These are phyloP conservation scores for Agrocybe pediades DNA, from an alignment of 768 basidiomycete species.

Conservation along the genomic window DNA sequence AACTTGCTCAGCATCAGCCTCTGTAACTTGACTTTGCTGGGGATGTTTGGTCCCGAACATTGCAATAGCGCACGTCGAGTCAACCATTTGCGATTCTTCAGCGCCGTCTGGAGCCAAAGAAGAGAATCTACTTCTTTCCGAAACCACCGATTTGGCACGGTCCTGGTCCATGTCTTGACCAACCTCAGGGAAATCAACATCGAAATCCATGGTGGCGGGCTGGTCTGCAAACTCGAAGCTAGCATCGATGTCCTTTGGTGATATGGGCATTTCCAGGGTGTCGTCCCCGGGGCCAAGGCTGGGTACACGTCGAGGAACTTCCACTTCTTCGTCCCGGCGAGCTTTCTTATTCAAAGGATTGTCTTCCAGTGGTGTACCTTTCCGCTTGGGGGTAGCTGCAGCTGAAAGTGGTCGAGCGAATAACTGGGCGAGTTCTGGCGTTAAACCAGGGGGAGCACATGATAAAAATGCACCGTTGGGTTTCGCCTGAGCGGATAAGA, in stretches of 20 bases:
- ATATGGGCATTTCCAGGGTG: slow-evolving; percentile 55
- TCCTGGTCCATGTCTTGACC: slow-evolving; percentile 43
- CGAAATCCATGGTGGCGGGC: slow-evolving; percentile 59
- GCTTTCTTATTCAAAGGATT: slow-evolving; percentile 64
- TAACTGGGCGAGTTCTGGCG: slow-evolving; percentile 78
- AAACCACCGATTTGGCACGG: slow-evolving; percentile 51
- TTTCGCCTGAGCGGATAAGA: slow-evolving; percentile 80
- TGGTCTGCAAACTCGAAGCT: slow-evolving; percentile 67
- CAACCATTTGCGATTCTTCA: slow-evolving; percentile 47
- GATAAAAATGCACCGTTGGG: slow-evolving; percentile 76
- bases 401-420: slow-evolving; percentile 77
- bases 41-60: slow-evolving; percentile 70
- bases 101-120: slow-evolving; percentile 63
- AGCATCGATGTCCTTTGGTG: slow-evolving; percentile 30
- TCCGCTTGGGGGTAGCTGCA: slow-evolving; percentile 54
- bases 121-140: slow-evolving; percentile 61
- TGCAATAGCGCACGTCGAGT: slow-evolving; percentile 77
- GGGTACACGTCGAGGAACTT: slow-evolving; percentile 67
- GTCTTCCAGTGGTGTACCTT: slow-evolving; percentile 57
- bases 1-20: slow-evolving; percentile 21
- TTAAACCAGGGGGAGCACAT: slow-evolving; percentile 82
- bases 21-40: slow-evolving; percentile 49
- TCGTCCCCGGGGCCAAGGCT: slow-evolving; percentile 67
- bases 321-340: slow-evolving; percentile 68
- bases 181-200: slow-evolving; percentile 65